Percentiles rank a stretch among this genome's conserved stretches.
These are phyloP conservation scores for Delonix regia DNA, from an alignment of 306 rosid genomes.

Conservation along the genomic window DNA sequence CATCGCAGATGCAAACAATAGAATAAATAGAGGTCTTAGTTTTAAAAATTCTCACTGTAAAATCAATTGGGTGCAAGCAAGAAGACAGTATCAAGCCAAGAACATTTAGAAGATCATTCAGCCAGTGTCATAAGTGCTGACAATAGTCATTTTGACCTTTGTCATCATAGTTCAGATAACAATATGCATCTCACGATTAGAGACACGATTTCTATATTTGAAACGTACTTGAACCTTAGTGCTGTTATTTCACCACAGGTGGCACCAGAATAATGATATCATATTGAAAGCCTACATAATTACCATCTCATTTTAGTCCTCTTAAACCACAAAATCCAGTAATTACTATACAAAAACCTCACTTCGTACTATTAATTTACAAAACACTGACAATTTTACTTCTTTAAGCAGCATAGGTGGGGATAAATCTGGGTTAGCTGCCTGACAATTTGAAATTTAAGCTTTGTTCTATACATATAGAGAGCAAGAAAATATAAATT, in stretches of 20 bases:
- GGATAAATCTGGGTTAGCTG: not conserved
- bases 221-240: not conserved
- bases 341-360: not conserved
- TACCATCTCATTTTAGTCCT: constrained; percentile 8
- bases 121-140: not conserved
- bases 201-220: not conserved
- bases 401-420: not conserved
- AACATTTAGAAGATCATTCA: not conserved
- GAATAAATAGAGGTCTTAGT: constrained; percentile 7
- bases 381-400: not conserved
- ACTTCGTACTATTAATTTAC: not conserved
- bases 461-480: constrained; percentile 2
- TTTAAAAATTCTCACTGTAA: constrained; percentile 6
- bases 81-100: not conserved
- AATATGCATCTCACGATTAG: not conserved
- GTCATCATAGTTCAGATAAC: not conserved
- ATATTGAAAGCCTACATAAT: constrained; percentile 11
- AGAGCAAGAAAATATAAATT: not conserved
- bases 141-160: not conserved
- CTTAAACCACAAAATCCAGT: constrained; percentile 4
- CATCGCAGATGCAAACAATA: not conserved
- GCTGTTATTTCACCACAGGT: not conserved
- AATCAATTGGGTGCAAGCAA: not conserved
- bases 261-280: constrained; percentile 13
- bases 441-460: constrained; percentile 22